Base-by-base conservation (phyloP, 768 basidiomycete species). In the Lactarius sanguifluus region DNA sequence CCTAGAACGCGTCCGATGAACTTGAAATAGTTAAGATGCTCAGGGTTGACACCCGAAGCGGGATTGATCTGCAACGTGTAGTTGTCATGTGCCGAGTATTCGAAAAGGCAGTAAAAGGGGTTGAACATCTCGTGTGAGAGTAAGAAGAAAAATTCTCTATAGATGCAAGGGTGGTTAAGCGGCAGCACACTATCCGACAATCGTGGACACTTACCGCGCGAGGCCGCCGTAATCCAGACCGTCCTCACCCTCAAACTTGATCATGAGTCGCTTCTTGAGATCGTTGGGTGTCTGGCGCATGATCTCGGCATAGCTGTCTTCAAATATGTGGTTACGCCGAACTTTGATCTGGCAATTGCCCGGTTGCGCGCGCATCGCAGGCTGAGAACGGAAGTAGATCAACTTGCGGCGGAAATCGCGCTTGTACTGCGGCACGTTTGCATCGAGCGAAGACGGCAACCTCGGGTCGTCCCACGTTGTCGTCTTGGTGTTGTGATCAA, bases 111-210 rank as follows among this genome's bases (percentile, higher is more conserved):
- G 79, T 99, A 98, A 85, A 99, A 98, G 28, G 97, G 97, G 78
- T 98, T 97, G 83, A 99, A 98, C 97, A 99, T 98, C 79, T 98
- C 97, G 77, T 99, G 97, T 40, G 96, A 98, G 57, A 99, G 85
- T 65, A 99, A 81, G 91, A 98, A 99, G 85, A 99, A 99, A 83
- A 98, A 99, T 80, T 99, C 97, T 82, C 96, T 96, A 78, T 54
- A 65, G 28, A 41, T 43, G 66, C 50, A 36, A 60, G 32, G 23
- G 67, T 52, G 38, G 54, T 73, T 64, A 43, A 38, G 10, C 1
- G 52, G 52, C 38, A 28, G 36, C n/a, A 38, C 38, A 30, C 61
- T 50, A 5, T 57, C 28, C 47, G 28, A 28, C 34, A 34, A 30
- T 38, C 8, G 60, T 52, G 28, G 23, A 45, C 52, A 78, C 86